Conservation (phyloP, 805 yeast genomes). For the Saccharomycodes ludwigii region DNA sequence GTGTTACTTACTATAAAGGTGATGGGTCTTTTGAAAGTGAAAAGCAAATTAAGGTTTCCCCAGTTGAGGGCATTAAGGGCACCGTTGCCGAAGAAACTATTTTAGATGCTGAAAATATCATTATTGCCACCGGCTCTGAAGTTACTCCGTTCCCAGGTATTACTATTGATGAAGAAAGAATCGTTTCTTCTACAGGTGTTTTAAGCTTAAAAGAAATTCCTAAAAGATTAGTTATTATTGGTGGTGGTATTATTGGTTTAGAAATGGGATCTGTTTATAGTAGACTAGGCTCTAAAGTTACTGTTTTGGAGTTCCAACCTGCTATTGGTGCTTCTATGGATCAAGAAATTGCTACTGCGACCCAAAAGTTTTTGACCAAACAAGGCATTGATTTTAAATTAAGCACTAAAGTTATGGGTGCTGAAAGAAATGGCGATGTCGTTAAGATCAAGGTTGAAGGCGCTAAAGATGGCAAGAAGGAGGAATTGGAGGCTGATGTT, state of each 20-base stretch:
- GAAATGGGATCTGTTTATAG: constrained; percentile 99
- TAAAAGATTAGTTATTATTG: constrained; percentile 82
- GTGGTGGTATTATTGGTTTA: constrained; percentile 98
- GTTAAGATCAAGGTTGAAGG: constrained; percentile 85
- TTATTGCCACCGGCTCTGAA: constrained; percentile 97
- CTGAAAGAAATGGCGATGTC: constrained; percentile 75
- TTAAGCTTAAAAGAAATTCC: constrained; percentile 80
- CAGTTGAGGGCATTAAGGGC: constrained; percentile 75
- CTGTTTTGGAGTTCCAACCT: constrained; percentile 80
- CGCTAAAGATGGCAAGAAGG: constrained; percentile 74
- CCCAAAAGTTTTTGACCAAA: constrained; percentile 82
- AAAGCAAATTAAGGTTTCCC: constrained; percentile 64
- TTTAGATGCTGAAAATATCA: constrained; percentile 73
- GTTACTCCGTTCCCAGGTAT: constrained; percentile 98
- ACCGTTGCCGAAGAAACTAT: constrained; percentile 47
- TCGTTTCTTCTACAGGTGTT: constrained; percentile 92
- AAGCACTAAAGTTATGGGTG: constrained; percentile 83
- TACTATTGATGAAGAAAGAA: constrained; percentile 90
- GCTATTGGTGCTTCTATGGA: constrained; percentile 99
- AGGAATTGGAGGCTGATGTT: constrained; percentile 77
- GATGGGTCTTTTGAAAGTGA: constrained; percentile 79
- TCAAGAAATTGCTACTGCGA: constrained; percentile 79
- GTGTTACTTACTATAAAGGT: constrained; percentile 91
- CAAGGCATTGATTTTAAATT: constrained; percentile 92
- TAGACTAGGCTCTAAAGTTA: constrained; percentile 90